These are phyloP conservation scores for Aulographum hederae DNA, from an alignment of 2,329 filamentous ascomycete species.

Conservation along the genomic window DNA sequence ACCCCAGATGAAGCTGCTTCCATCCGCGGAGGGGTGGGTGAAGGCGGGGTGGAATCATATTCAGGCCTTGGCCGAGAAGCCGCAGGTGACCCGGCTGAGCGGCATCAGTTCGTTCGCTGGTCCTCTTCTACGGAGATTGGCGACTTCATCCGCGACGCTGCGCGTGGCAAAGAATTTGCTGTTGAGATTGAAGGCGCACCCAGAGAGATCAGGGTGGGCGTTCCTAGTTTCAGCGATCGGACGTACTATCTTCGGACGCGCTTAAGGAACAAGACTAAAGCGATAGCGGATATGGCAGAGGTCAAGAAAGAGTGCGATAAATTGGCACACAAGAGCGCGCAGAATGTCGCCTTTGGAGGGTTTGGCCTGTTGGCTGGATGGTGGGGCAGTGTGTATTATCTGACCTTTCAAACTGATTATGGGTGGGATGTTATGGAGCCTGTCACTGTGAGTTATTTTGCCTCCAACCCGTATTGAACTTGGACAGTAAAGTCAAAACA, in stretches of 20 bases:
- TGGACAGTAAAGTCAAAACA: neutral
- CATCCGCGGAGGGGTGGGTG: slow-evolving; percentile 28
- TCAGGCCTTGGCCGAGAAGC: slow-evolving; percentile 50
- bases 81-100: slow-evolving; percentile 23
- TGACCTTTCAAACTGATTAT: slow-evolving; percentile 51
- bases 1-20: slow-evolving; percentile 17
- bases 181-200: slow-evolving; percentile 60
- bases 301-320: slow-evolving; percentile 70
- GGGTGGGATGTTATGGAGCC: slow-evolving; percentile 90
- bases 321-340: slow-evolving; percentile 58
- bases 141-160: slow-evolving; percentile 84
- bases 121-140: slow-evolving; percentile 77
- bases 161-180: slow-evolving; percentile 66
- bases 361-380: slow-evolving; percentile 56
- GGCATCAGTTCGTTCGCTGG: slow-evolving; percentile 66
- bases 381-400: slow-evolving; percentile 64
- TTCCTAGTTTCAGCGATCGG: slow-evolving; percentile 78
- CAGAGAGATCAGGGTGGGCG: slow-evolving; percentile 54
- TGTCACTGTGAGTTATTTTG: slow-evolving; percentile 37
- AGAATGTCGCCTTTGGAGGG: slow-evolving; percentile 62
- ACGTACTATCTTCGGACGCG: slow-evolving; percentile 73
- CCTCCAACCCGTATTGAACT: neutral
- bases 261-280: slow-evolving; percentile 49
- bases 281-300: slow-evolving; percentile 50
- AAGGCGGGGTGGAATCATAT: slow-evolving; percentile 50